These are phyloP conservation scores for Trichoderma hamatum DNA, from an alignment of 2,329 filamentous ascomycete genomes.

Conservation along the genomic window DNA sequence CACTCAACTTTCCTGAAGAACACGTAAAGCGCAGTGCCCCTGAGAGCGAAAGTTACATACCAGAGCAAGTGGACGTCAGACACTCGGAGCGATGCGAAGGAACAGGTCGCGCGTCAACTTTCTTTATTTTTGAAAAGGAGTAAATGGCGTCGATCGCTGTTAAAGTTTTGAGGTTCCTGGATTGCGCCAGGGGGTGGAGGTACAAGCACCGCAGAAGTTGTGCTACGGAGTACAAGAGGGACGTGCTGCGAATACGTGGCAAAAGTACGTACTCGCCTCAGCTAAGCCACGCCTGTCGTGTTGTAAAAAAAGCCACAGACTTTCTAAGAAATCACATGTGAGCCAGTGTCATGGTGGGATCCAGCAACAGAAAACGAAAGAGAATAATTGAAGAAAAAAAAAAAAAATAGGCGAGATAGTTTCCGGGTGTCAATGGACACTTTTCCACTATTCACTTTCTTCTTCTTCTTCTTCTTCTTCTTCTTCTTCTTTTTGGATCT, in stretches of 20 bases:
- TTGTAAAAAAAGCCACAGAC: not conserved
- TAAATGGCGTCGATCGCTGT: constrained; percentile 6
- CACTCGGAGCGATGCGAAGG: not conserved
- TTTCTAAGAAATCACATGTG: constrained; percentile 15
- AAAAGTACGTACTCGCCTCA: constrained; percentile 12
- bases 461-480: not conserved
- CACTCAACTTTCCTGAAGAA: not conserved
- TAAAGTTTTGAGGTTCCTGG: constrained; percentile 20
- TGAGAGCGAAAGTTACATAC: not conserved
- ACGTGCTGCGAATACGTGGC: not conserved
- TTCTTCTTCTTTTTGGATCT: not conserved
- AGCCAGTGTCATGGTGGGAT: not conserved
- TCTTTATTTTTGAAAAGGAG: constrained; percentile 4
- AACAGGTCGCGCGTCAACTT: not conserved
- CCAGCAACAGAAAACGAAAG: not conserved
- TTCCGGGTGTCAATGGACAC: not conserved
- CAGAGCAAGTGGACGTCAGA: not conserved
- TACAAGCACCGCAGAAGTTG: not conserved
- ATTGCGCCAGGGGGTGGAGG: constrained; percentile 3
- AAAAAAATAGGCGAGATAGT: not conserved
- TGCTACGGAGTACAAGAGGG: not conserved
- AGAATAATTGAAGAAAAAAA: not conserved
- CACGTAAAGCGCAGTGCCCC: not conserved
- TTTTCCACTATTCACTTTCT: not conserved
- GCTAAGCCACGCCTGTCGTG: not conserved